Conservation (phyloP, 192 early-diverging fungal genomes). For the Podila clonocystis region DNA sequence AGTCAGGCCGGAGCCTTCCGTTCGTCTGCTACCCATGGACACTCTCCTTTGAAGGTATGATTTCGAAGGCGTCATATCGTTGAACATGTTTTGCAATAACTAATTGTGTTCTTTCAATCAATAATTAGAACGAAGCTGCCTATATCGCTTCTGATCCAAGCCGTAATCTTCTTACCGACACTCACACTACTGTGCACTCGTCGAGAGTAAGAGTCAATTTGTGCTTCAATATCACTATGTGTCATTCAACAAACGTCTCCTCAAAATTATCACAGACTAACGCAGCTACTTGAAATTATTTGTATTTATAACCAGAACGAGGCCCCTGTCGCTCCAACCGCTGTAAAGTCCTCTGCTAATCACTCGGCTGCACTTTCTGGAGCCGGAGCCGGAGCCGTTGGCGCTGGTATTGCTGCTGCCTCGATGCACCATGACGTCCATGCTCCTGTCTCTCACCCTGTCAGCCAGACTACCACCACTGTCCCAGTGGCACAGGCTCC, state of each 20-base stretch:
- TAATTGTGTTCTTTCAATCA: background rate
- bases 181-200: background rate
- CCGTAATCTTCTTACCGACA: background rate
- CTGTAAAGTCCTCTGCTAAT: background rate
- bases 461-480: background rate
- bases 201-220: conserved; percentile 2
- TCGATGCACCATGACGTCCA: background rate
- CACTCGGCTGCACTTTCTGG: background rate
- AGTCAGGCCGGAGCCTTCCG: background rate
- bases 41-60: background rate
- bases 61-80: background rate
- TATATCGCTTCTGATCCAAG: background rate
- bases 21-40: background rate
- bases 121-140: background rate
- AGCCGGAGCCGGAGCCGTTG: background rate
- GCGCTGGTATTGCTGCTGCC: background rate
- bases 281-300: background rate
- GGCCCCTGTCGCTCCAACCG: background rate
- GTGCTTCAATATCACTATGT: too few relatives aligned
- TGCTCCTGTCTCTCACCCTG: background rate
- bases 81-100: background rate
- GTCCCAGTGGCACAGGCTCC: background rate
- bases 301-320: background rate
- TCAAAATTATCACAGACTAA: too few relatives aligned
- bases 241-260: too few relatives aligned